Conservation (phyloP, 108 stramenopile genomes). For the Stephanodiscus triporus region DNA sequence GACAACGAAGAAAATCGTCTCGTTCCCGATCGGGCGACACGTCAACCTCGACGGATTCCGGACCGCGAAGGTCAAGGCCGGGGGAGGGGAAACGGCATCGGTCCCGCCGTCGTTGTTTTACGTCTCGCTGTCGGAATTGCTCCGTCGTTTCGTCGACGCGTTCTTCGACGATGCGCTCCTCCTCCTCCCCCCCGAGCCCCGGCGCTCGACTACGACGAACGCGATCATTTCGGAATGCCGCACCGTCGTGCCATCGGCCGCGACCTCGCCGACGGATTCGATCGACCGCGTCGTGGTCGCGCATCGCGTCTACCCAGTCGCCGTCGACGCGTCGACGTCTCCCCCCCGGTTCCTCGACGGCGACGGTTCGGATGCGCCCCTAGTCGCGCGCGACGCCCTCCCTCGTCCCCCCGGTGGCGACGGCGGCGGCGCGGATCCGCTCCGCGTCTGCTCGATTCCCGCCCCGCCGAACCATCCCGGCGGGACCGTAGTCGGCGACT, state of each 20-base stretch:
- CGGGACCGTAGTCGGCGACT: slow-evolving; percentile 67
- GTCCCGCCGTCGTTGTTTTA: slow-evolving; percentile 72
- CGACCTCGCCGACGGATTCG: too few relatives aligned
- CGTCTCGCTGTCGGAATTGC: slow-evolving; percentile 55
- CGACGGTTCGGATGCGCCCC: neutral
- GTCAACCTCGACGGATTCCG: slow-evolving; percentile 72
- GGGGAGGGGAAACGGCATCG: neutral
- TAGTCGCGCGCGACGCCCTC: neutral
- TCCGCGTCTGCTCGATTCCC: neutral
- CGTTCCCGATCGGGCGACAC: slow-evolving; percentile 61
- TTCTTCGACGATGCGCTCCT: slow-evolving; percentile 16
- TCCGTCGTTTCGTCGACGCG: slow-evolving; percentile 53
- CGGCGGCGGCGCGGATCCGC: slow-evolving; percentile 7
- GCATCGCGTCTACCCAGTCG: too few relatives aligned
- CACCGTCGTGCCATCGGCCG: too few relatives aligned
- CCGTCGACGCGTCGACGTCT: too few relatives aligned
- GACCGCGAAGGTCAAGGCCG: slow-evolving; percentile 37
- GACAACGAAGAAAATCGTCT: too few relatives aligned
- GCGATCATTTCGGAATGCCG: too few relatives aligned
- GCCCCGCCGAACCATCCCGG: slow-evolving; percentile 11
- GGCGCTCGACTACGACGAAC: too few relatives aligned
- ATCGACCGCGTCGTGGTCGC: slow-evolving; percentile 51
- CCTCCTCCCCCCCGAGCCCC: too few relatives aligned
- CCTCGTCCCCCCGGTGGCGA: slow-evolving; percentile 10
- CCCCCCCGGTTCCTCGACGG: neutral